phyloP scores from a whole-genome alignment of 202 grass and related monocot species.

The Miscanthus sacchariflorus region DNA sequence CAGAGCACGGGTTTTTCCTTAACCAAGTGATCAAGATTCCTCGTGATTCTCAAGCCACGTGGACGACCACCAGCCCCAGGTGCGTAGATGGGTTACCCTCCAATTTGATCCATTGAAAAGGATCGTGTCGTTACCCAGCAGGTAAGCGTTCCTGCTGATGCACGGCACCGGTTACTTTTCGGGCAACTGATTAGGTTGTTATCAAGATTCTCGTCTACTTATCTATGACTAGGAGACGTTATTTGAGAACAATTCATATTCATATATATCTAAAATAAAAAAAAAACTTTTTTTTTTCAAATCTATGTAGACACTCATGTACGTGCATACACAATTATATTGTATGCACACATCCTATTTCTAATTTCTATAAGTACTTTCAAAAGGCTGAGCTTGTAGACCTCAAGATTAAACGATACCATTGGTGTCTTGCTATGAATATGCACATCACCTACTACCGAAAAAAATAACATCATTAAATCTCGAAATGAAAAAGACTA shows the following conservation, averaged over 20 bases:
- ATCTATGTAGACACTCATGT: too few species aligned
- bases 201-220: not conserved
- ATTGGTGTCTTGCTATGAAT: too few species aligned
- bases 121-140: not conserved
- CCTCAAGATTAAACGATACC: too few species aligned
- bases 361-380: too few species aligned
- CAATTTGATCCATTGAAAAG: not conserved
- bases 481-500: too few species aligned
- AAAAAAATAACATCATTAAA: too few species aligned
- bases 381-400: too few species aligned
- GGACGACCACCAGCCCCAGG: not conserved
- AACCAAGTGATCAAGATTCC: not conserved
- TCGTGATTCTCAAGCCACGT: not conserved
- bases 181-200: not conserved
- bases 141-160: not conserved
- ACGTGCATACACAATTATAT: too few species aligned
- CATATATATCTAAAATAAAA: not conserved
- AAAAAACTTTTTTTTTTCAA: not conserved
- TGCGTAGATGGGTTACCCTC: not conserved
- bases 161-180: not conserved
- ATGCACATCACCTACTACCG: too few species aligned
- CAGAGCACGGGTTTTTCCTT: too few species aligned
- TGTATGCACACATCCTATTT: too few species aligned
- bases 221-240: not conserved
- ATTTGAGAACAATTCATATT: not conserved